Evolutionary conservation across 176 grass and related monocot species (phyloP), one percentile per base, ranked within the genome.

Genomic region (Triticum timopheevii): DNA sequence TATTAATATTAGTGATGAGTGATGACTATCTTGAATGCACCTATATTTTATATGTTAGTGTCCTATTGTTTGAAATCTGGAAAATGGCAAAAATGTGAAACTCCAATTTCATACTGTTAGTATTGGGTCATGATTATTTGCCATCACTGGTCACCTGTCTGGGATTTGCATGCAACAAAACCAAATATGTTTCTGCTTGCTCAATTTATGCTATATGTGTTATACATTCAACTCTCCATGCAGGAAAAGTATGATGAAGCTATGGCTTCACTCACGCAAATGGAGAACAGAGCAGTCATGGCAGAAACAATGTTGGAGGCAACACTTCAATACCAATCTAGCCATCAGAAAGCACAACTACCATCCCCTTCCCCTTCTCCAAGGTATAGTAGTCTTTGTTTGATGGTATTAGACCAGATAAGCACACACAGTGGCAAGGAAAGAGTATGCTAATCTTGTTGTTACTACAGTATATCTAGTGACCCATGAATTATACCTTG

Each of bases 251-350:
- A 93, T 9, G 90, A 97, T 74, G 83, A 93, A 86, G 92, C 92
- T 30, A 87, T 90, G 80, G 72, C 87, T 86, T 91, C 87, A 81
- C 88, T 99, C 44, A 49, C 73, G 1, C 85, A 92, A 85, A 91
- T 99, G 94, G 94, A 96, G 90, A 99, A 92, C 74, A 93, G 97
- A 83, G 94, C 94, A 74, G 94, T 99, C 45, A 96, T 99, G 97
- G 97, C 97, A 80, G 97, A 99, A 91, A 96, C 94, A 34, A 96
- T 96, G 92, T 79, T 99, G 82, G 97, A 99, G 80, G 97, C 97
- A 68, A 99, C 97, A 62, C 71, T 99, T 85, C 97, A 99, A 66
- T 99, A 99, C 77, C 94, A 99, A 85, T 99, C 94, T 87, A 91
- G 97, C 63, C 97, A 99, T 81, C 92, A 89, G 44, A 99, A 99